Conservation (phyloP, 306 rosid genomes). For the Pyrus betulifolia region DNA sequence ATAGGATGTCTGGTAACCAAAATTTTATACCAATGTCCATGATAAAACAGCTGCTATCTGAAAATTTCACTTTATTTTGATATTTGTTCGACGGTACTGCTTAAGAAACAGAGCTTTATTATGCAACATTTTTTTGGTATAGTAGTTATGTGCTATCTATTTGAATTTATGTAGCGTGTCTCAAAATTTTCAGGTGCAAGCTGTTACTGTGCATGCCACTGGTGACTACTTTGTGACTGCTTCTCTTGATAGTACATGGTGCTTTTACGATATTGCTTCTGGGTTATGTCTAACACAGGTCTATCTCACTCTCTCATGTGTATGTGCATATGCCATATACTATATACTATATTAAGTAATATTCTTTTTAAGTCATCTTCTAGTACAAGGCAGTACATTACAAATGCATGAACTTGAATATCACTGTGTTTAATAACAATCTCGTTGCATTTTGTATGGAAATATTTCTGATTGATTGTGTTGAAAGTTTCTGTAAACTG, state of each 20-base stretch:
- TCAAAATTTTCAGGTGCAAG: slow-evolving; percentile 71
- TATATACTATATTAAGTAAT: neutral
- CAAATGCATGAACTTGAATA: neutral
- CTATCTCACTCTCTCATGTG: neutral
- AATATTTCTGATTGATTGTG: neutral
- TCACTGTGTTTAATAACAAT: neutral
- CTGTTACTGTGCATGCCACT: slow-evolving; percentile 96
- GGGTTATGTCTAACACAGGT: slow-evolving; percentile 96
- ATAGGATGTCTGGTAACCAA: neutral
- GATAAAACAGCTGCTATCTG: neutral
- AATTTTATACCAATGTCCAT: neutral
- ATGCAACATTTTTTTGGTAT: neutral
- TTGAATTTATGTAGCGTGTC: neutral
- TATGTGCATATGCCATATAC: too few relatives aligned
- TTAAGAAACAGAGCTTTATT: neutral
- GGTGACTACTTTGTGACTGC: slow-evolving; percentile 89
- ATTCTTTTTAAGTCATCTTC: neutral
- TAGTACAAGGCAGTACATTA: neutral
- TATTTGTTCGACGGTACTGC: neutral
- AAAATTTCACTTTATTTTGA: neutral
- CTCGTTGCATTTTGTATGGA: neutral
- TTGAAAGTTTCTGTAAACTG: neutral
- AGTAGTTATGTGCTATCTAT: neutral
- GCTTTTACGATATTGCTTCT: slow-evolving; percentile 86
- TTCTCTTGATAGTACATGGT: slow-evolving; percentile 93